Conservation (phyloP, 2,329 filamentous ascomycete species). For the Diatrype stigma region DNA sequence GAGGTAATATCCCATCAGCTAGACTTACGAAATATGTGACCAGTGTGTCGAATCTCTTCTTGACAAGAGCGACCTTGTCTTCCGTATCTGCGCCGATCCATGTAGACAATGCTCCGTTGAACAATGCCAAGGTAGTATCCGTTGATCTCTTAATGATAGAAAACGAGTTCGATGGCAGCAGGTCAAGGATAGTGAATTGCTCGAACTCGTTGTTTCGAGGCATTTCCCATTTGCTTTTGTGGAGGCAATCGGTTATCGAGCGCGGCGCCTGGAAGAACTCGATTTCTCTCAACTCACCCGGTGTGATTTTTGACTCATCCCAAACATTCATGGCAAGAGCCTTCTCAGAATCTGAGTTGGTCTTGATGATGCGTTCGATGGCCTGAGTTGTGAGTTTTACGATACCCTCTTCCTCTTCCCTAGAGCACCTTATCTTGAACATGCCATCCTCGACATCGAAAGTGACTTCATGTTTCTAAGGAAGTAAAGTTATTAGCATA, state of each 20-base stretch:
- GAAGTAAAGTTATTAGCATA: too few relatives aligned
- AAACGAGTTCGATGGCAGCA: constrained; percentile 1
- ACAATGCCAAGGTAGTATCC: constrained; percentile 8
- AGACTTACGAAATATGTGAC: constrained; percentile 16
- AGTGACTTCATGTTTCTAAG: too few relatives aligned
- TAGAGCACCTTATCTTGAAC: too few relatives aligned
- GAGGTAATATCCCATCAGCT: background rate
- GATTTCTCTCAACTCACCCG: background rate
- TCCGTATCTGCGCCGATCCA: constrained; percentile 17
- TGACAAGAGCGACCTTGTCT: constrained; percentile 3
- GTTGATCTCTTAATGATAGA: constrained; percentile 12
- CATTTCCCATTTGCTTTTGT: background rate
- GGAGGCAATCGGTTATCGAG: background rate
- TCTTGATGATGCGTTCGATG: too few relatives aligned
- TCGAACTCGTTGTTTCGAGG: background rate
- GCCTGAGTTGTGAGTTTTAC: too few relatives aligned
- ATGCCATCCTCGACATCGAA: too few relatives aligned
- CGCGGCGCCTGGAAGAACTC: background rate
- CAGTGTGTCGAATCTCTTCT: constrained; percentile 18
- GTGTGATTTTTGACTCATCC: background rate
- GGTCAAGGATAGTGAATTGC: background rate
- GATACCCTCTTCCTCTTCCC: too few relatives aligned
- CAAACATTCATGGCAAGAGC: background rate
- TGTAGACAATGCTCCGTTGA: constrained; percentile 5
- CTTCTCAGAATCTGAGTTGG: too few relatives aligned